Conservation (phyloP, 2,329 filamentous ascomycete genomes). For the Pestalotiopsis fici region DNA sequence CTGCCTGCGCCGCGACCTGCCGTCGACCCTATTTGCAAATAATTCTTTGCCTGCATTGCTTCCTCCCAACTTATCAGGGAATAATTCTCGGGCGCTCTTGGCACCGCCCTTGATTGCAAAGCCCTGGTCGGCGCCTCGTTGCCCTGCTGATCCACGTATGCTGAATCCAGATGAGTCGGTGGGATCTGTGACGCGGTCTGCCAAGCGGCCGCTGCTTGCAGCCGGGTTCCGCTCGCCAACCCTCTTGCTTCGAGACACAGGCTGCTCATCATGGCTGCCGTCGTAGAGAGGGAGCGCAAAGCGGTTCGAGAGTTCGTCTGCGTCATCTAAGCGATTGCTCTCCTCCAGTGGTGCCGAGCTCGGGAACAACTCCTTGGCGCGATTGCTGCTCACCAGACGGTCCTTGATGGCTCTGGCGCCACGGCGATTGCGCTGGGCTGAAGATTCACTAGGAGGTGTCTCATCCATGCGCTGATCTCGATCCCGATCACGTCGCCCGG, state of each 20-base stretch:
- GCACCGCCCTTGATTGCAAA: slow-evolving; percentile 70
- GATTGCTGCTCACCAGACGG: slow-evolving; percentile 37
- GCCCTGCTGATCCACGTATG: slow-evolving; percentile 60
- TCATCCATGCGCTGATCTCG: slow-evolving; percentile 40
- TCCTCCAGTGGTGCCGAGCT: slow-evolving; percentile 38
- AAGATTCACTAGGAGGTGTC: slow-evolving; percentile 27
- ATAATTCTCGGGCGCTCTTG: slow-evolving; percentile 63
- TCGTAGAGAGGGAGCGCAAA: slow-evolving; percentile 52
- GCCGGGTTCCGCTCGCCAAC: slow-evolving; percentile 30
- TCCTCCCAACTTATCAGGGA: slow-evolving; percentile 62
- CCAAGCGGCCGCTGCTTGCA: slow-evolving; percentile 23
- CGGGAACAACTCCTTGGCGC: slow-evolving; percentile 62
- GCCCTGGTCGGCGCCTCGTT: slow-evolving; percentile 46
- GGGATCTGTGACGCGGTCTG: slow-evolving; percentile 35
- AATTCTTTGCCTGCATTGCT: slow-evolving; percentile 69
- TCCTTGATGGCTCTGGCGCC: slow-evolving; percentile 48
- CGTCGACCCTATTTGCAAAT: slow-evolving; percentile 62
- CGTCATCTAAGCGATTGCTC: slow-evolving; percentile 52
- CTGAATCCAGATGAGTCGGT: slow-evolving; percentile 43
- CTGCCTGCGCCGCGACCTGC: slow-evolving; percentile 60
- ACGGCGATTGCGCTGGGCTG: slow-evolving; percentile 39
- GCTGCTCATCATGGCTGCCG: slow-evolving; percentile 32
- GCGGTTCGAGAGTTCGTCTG: slow-evolving; percentile 49
- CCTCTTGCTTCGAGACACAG: slow-evolving; percentile 16
- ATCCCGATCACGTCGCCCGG: slow-evolving; percentile 40